Evolutionary conservation across 2,329 filamentous ascomycete genomes (phyloP), one percentile per base, ranked within the genome.

Genomic region (Bipolaris sorokiniana): DNA sequence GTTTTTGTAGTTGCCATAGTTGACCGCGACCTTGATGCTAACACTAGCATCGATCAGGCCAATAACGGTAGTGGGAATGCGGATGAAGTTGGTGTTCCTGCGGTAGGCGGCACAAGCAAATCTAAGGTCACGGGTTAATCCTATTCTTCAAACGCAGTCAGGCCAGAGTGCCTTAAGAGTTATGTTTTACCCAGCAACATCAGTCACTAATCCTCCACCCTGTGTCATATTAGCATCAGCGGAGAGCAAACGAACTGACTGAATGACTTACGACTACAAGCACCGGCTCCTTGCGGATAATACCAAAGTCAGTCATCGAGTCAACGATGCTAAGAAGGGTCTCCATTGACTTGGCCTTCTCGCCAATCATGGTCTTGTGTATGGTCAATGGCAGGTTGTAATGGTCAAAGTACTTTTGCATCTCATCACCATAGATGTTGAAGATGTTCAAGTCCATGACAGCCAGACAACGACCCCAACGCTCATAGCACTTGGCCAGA

Each of bases 1-100:
- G 77, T 91, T 91, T 81, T 91, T 91, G 80, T 90, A 89, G 73
- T 87, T 86, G 71, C 87, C 88, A 67, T 90, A 90, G 79, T 91
- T 91, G 67, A 91, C 88, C 11, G 87, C 89, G n/a, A 91, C 88
- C 72, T 91, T 90, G 80, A 91, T 91, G 34, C 86, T 89, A 48
- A 91, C 89, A 16, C 87, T 89, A 3, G 89, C 89, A 69, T 91
- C 89, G 58, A 91, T 91, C 46, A 91, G 80, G 9, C 89, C 88
- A 68, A 91, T 90, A 61, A 91, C 86, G 0, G 89, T 91, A 0
- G 89, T 91, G 1, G 89, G 89, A 7, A 91, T 83, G 46, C 88
- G 86, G 70, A 91, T 90, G 78, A 84, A 91, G 77, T 90, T 90
- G 41, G 88, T 90, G 76, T 86, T 90, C 65, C 89, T 82, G 59